phyloP scores from a whole-genome alignment of 768 basidiomycete species.

The Royoungia palumana region DNA sequence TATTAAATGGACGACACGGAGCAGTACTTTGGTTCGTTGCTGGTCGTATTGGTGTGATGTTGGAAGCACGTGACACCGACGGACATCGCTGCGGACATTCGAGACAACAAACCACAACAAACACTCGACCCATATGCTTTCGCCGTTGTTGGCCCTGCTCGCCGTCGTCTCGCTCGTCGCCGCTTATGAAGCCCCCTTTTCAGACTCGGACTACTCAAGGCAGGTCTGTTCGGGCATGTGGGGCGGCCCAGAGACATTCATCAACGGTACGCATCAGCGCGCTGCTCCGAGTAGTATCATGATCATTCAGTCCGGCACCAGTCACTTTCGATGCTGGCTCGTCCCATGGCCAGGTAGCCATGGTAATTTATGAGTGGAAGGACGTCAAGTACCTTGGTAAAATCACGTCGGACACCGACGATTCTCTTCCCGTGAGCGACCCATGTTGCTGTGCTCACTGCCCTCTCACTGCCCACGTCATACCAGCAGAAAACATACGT shows the following conservation, averaged over 20 bases:
- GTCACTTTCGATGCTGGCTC: slow-evolving; percentile 68
- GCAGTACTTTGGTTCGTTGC: no score
- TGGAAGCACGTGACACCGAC: slow-evolving; percentile 24
- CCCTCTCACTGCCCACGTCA: slow-evolving; percentile 14
- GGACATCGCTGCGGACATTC: neutral
- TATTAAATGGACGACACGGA: slow-evolving; percentile 1
- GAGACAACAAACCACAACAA: slow-evolving; percentile 28
- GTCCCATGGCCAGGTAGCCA: slow-evolving; percentile 85
- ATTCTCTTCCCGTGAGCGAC: slow-evolving; percentile 61
- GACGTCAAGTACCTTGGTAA: slow-evolving; percentile 84
- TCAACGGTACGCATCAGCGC: slow-evolving; percentile 60
- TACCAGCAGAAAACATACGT: slow-evolving; percentile 84
- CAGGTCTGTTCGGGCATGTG: slow-evolving; percentile 98
- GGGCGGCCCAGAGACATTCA: slow-evolving; percentile 71
- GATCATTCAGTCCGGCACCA: slow-evolving; percentile 30
- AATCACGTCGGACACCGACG: slow-evolving; percentile 50
- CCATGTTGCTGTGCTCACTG: slow-evolving; percentile 7
- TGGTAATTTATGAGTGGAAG: slow-evolving; percentile 95
- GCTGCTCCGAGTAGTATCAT: slow-evolving; percentile 10
- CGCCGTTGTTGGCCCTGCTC: slow-evolving; percentile 23
- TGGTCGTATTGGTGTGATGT: slow-evolving; percentile 3
- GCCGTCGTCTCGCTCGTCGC: slow-evolving; percentile 34
- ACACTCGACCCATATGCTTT: slow-evolving; percentile 14
- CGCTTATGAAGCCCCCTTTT: slow-evolving; percentile 63
- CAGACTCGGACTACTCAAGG: slow-evolving; percentile 76